These are phyloP conservation scores for Verticillium nonalfalfae DNA, from an alignment of 2,329 filamentous ascomycete genomes.

Conservation along the genomic window DNA sequence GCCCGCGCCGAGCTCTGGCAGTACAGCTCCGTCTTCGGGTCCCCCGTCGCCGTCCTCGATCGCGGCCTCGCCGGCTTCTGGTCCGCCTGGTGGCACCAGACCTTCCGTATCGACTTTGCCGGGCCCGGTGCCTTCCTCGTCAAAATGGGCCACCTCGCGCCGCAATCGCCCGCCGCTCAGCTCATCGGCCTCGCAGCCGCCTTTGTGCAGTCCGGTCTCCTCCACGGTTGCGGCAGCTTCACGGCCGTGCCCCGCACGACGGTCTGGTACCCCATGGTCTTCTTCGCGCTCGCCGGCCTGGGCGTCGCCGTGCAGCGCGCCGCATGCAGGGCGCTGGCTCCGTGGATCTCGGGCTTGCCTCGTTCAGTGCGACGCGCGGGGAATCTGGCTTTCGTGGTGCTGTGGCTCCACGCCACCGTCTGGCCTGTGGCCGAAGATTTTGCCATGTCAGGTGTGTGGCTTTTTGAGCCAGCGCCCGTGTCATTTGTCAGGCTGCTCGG, in stretches of 20 bases:
- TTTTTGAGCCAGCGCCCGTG: slow-evolving; percentile 75
- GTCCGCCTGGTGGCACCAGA: slow-evolving; percentile 88
- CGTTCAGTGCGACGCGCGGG: slow-evolving; percentile 36
- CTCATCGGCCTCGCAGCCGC: slow-evolving; percentile 37
- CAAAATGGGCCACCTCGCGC: slow-evolving; percentile 28
- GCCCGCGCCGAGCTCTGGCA: slow-evolving; percentile 44
- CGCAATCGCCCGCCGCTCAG: slow-evolving; percentile 22
- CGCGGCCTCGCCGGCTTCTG: slow-evolving; percentile 75
- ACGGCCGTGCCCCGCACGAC: slow-evolving; percentile 50
- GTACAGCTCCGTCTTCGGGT: slow-evolving; percentile 50
- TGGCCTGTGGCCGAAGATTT: slow-evolving; percentile 70
- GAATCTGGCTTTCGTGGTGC: slow-evolving; percentile 56
- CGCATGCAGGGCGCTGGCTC: slow-evolving; percentile 25
- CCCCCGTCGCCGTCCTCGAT: slow-evolving; percentile 49
- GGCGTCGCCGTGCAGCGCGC: slow-evolving; percentile 57
- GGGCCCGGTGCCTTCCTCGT: slow-evolving; percentile 48
- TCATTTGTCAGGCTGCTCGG: slow-evolving; percentile 64
- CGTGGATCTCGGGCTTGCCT: slow-evolving; percentile 31
- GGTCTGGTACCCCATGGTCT: slow-evolving; percentile 51
- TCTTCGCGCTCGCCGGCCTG: slow-evolving; percentile 66
- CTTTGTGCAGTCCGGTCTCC: slow-evolving; percentile 58
- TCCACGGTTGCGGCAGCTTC: slow-evolving; percentile 68
- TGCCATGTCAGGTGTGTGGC: slow-evolving; percentile 65
- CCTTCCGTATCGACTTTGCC: slow-evolving; percentile 69
- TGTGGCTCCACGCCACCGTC: slow-evolving; percentile 65